Percentiles rank a stretch among this genome's conserved stretches.
These are phyloP conservation scores for Pulveroboletus sp. DNA, from an alignment of 768 basidiomycete genomes.

Conservation along the genomic window DNA sequence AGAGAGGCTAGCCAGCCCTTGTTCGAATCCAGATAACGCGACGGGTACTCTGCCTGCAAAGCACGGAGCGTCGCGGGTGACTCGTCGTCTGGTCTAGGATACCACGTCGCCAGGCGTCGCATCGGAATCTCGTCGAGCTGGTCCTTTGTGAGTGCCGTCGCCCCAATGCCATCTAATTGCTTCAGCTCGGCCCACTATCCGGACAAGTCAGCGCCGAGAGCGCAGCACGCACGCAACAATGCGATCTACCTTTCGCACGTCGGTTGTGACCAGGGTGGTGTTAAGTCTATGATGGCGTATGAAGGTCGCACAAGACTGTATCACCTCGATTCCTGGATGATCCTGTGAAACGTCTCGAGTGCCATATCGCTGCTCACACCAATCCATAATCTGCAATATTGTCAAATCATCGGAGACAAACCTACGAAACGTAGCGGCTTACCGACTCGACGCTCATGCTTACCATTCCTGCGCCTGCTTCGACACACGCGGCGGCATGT, in stretches of 20 bases:
- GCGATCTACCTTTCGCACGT: slow-evolving; percentile 39
- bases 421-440: slow-evolving; percentile 21
- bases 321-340: slow-evolving; percentile 45
- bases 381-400: slow-evolving; percentile 37
- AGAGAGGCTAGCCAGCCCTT: slow-evolving; percentile 35
- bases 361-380: slow-evolving; percentile 36
- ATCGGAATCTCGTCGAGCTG: slow-evolving; percentile 36
- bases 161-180: slow-evolving; percentile 40
- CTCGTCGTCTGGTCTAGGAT: slow-evolving; percentile 21
- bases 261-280: slow-evolving; percentile 39
- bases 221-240: background rate
- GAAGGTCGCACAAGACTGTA: slow-evolving; percentile 44
- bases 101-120: slow-evolving; percentile 31
- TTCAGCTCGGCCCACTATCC: slow-evolving; percentile 41
- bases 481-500: slow-evolving; percentile 55
- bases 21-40: slow-evolving; percentile 29
- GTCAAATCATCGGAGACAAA: background rate
- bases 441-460: slow-evolving; percentile 50
- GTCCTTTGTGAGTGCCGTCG: slow-evolving; percentile 38
- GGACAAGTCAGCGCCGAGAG: background rate
- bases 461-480: slow-evolving; percentile 45
- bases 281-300: slow-evolving; percentile 38
- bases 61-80: slow-evolving; percentile 33
- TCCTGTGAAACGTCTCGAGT: slow-evolving; percentile 3
- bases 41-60: slow-evolving; percentile 39